A percentile compares a stretch with the other conserved stretches of the same genome.
Conservation (phyloP, 768 basidiomycete genomes). For the Boletus sp. region DNA sequence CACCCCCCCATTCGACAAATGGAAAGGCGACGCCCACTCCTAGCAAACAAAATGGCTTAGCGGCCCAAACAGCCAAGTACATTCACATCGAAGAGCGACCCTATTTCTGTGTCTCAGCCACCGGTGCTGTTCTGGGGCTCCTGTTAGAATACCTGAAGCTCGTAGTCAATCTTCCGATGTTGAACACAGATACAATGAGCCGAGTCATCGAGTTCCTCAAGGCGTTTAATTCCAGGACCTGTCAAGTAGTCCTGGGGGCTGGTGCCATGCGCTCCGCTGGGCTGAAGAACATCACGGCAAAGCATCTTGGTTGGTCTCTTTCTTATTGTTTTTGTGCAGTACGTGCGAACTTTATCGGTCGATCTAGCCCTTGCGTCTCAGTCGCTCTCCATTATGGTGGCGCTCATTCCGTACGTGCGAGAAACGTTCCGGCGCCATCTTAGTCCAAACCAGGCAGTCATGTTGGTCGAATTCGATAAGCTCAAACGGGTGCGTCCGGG, state of each 20-base stretch:
- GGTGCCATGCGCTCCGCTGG: constrained; percentile 99
- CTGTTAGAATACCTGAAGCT: constrained; percentile 85
- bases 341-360: constrained; percentile 17
- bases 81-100: constrained; percentile 78
- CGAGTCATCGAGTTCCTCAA: constrained; percentile 94
- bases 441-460: constrained; percentile 91
- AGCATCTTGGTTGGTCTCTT: constrained; percentile 75
- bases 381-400: constrained; percentile 89
- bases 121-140: constrained; percentile 67
- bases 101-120: constrained; percentile 87
- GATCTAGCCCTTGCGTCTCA: constrained; percentile 88
- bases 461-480: constrained; percentile 98
- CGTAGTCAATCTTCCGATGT: constrained; percentile 80
- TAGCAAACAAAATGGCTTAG: constrained; percentile 21
- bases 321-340: constrained; percentile 15
- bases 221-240: constrained; percentile 96
- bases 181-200: constrained; percentile 95
- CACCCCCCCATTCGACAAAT: constrained; percentile 4
- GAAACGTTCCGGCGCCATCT: constrained; percentile 94
- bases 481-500: constrained; percentile 78
- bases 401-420: constrained; percentile 92
- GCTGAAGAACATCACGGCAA: constrained; percentile 96
- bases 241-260: constrained; percentile 96
- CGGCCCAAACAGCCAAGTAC: constrained; percentile 47
- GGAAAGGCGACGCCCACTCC: constrained; percentile 15